phyloP scores from a whole-genome alignment of 1,284 basidiomycete genomes.

The Irpex lacteus region DNA sequence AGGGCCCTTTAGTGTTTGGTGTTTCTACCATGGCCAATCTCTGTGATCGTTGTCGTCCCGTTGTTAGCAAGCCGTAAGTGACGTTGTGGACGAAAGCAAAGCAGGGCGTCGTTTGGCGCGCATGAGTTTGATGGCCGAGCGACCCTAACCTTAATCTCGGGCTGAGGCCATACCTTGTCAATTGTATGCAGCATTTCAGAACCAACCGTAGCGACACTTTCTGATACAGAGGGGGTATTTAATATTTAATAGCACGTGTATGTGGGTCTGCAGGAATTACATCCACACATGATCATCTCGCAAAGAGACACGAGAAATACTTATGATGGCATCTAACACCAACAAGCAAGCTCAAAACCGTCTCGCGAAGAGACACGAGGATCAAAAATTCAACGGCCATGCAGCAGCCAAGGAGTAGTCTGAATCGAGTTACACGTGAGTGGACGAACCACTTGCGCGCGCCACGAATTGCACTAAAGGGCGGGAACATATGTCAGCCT shows the following conservation, averaged over 20 bases:
- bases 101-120: not conserved
- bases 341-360: too few species aligned
- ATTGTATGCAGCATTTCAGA: too few species aligned
- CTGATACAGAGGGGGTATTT: too few species aligned
- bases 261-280: too few species aligned
- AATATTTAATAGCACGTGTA: too few species aligned
- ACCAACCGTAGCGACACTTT: too few species aligned
- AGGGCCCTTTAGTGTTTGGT: not conserved
- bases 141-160: not conserved
- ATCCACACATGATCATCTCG: too few species aligned
- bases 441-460: not conserved
- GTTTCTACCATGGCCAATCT: not conserved
- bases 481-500: not conserved
- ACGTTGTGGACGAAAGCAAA: not conserved
- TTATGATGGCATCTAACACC: too few species aligned
- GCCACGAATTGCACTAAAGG: not conserved
- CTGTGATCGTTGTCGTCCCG: not conserved
- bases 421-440: not conserved
- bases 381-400: not conserved
- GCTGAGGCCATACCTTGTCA: not conserved
- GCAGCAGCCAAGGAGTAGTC: not conserved
- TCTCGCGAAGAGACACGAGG: not conserved
- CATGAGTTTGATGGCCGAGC: not conserved
- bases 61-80: not conserved
- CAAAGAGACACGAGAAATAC: too few species aligned